Evolutionary conservation across 495 filamentous ascomycete genomes (phyloP).

Genomic region (Lineolata rhizophorae): DNA sequence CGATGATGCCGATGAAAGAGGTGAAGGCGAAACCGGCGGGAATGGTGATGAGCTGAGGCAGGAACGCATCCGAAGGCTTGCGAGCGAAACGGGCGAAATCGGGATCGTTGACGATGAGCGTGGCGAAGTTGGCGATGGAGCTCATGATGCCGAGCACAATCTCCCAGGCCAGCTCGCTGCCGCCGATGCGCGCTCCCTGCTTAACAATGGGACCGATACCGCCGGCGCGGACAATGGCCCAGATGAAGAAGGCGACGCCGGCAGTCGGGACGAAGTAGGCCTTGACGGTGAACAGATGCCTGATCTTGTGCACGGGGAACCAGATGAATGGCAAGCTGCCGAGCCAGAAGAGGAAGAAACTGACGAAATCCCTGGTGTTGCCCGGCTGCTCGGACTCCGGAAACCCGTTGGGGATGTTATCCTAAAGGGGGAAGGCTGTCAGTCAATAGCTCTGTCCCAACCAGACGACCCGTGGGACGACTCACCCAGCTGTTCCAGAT

Average conservation of each 20-base stretch:
- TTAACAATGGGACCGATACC: slow-evolving; percentile 72
- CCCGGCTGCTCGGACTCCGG: slow-evolving; percentile 42
- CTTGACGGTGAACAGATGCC: slow-evolving; percentile 87
- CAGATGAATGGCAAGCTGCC: slow-evolving; percentile 33
- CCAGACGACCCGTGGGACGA: no score
- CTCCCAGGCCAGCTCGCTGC: slow-evolving; percentile 55
- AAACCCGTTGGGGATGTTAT: slow-evolving; percentile 43
- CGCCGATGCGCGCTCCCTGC: slow-evolving; percentile 39
- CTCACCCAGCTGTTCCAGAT: slow-evolving; percentile 16
- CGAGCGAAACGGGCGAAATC: slow-evolving; percentile 76
- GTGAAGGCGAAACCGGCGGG: slow-evolving; percentile 73
- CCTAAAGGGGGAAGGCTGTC: neutral
- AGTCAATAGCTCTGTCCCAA: neutral
- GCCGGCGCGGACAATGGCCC: slow-evolving; percentile 64
- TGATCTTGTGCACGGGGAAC: slow-evolving; percentile 48
- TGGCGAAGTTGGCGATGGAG: slow-evolving; percentile 83
- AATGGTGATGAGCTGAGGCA: slow-evolving; percentile 76
- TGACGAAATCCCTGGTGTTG: slow-evolving; percentile 42
- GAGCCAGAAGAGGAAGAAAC: slow-evolving; percentile 31
- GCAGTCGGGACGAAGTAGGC: slow-evolving; percentile 65
- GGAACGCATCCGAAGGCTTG: slow-evolving; percentile 64
- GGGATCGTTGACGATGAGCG: slow-evolving; percentile 58
- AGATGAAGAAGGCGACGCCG: slow-evolving; percentile 75
- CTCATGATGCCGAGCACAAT: slow-evolving; percentile 71
- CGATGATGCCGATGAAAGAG: slow-evolving; percentile 84